Percentiles rank a stretch among this genome's conserved stretches.
Evolutionary conservation across 2,329 filamentous ascomycete genomes (phyloP).

Genomic region (Fusarium poae): DNA sequence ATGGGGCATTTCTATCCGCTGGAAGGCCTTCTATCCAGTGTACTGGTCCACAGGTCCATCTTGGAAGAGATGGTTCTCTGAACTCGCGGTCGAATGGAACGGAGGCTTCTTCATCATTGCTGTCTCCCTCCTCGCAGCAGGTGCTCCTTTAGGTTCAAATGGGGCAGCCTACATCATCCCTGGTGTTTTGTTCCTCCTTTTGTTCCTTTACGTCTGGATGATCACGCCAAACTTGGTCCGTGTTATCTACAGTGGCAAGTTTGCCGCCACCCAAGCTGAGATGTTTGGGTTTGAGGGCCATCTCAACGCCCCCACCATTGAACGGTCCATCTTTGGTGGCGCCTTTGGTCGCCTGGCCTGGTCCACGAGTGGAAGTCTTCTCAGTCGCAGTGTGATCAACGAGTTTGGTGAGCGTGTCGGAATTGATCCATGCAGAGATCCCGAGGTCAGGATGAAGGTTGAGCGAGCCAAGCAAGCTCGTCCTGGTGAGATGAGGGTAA

Average conservation of each 20-base stretch:
- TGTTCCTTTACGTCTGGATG: constrained; percentile 45
- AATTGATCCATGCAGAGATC: constrained; percentile 46
- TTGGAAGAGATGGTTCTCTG: constrained; percentile 39
- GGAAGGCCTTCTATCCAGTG: constrained; percentile 51
- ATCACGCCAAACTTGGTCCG: constrained; percentile 46
- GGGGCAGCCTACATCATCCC: constrained; percentile 1
- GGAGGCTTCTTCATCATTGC: constrained; percentile 41
- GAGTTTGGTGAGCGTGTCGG: constrained; percentile 47
- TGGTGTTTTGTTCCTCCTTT: constrained; percentile 45
- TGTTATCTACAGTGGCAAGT: constrained; percentile 50
- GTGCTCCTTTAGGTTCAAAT: constrained; percentile 3
- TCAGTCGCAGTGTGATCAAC: constrained; percentile 48
- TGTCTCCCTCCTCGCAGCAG: constrained; percentile 37
- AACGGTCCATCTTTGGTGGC: constrained; percentile 50
- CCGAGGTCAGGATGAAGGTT: constrained; percentile 45
- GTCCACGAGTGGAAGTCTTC: constrained; percentile 49
- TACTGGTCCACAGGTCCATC: constrained; percentile 48
- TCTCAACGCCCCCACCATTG: constrained; percentile 49
- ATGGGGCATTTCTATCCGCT: constrained; percentile 50
- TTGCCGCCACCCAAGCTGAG: constrained; percentile 48
- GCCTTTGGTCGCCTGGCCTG: constrained; percentile 50
- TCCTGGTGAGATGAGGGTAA: constrained; percentile 49
- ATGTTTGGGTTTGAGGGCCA: constrained; percentile 54
- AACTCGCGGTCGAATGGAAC: constrained; percentile 40
- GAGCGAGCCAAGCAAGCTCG: constrained; percentile 46